These are phyloP conservation scores for Neocatenulostroma microsporum DNA, from an alignment of 2,329 filamentous ascomycete species.

Conservation along the genomic window DNA sequence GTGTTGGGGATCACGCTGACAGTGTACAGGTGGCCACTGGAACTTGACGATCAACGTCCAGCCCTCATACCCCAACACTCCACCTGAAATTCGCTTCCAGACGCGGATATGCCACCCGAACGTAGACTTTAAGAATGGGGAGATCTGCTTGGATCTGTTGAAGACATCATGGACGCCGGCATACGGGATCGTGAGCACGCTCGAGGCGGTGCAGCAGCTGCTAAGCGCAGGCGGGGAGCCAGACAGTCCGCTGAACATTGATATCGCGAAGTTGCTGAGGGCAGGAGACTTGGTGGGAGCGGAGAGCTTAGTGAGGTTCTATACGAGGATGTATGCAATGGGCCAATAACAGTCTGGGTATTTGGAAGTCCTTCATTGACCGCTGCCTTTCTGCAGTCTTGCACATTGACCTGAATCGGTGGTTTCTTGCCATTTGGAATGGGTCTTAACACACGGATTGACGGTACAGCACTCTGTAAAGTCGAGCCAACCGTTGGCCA, in stretches of 20 bases:
- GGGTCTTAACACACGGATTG: too few relatives aligned
- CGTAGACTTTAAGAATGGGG: conserved; percentile 63
- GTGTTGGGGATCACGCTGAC: neutral
- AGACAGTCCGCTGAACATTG: conserved; percentile 71
- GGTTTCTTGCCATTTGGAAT: too few relatives aligned
- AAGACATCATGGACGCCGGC: conserved; percentile 71
- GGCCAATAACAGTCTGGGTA: too few relatives aligned
- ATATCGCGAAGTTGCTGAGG: conserved; percentile 63
- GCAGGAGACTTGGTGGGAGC: conserved; percentile 62
- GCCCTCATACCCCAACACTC: conserved; percentile 64
- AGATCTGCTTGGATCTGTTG: conserved; percentile 89
- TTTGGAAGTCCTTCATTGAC: too few relatives aligned
- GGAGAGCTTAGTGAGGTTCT: conserved; percentile 62
- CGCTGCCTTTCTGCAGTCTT: too few relatives aligned
- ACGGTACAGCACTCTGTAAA: too few relatives aligned
- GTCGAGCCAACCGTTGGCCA: too few relatives aligned
- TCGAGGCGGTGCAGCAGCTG: conserved; percentile 65
- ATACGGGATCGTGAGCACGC: conserved; percentile 68
- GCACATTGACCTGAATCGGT: too few relatives aligned
- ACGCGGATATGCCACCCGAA: conserved; percentile 85
- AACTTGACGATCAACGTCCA: conserved; percentile 71
- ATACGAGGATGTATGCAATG: conserved; percentile 48
- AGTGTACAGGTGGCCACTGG: conserved; percentile 62
- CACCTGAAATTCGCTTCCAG: conserved; percentile 72
- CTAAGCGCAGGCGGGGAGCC: conserved; percentile 55